A percentile compares a stretch with the other conserved stretches of the same genome.
Conservation (phyloP, 768 basidiomycete species). For the Boletellus sp. region DNA sequence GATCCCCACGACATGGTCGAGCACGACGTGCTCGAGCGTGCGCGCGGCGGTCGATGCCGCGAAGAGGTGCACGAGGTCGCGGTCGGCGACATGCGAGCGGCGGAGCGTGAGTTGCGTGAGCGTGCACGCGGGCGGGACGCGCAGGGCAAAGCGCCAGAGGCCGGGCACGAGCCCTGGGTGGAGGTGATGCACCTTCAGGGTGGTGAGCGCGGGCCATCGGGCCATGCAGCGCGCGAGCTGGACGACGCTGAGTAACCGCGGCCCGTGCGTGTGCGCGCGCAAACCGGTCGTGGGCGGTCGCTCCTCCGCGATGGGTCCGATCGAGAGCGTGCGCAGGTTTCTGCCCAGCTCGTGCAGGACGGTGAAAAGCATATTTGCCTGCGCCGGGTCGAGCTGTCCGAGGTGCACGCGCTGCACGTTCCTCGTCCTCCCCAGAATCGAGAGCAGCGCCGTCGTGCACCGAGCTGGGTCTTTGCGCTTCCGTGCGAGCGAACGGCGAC, state of each 20-base stretch:
- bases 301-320: slow-evolving; percentile 5
- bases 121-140: slow-evolving; percentile 13
- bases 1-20: slow-evolving; percentile 16
- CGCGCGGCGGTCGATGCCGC: slow-evolving; percentile 5
- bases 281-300: background rate
- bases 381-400: slow-evolving; percentile 9
- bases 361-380: slow-evolving; percentile 6
- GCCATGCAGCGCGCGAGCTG: slow-evolving; percentile 20
- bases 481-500: background rate
- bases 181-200: slow-evolving; percentile 15
- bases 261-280: background rate
- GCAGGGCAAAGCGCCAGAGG: slow-evolving; percentile 13
- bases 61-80: slow-evolving; percentile 17
- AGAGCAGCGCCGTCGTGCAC: slow-evolving; percentile 18
- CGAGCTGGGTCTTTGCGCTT: background rate
- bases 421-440: slow-evolving; percentile 17
- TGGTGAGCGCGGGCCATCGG: slow-evolving; percentile 13
- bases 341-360: slow-evolving; percentile 11
- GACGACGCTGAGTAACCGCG: slow-evolving; percentile 8
- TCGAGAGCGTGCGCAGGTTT: slow-evolving; percentile 10
- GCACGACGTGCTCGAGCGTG: slow-evolving; percentile 18
- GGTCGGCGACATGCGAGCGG: slow-evolving; percentile 13
- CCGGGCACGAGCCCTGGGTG: slow-evolving; percentile 6
- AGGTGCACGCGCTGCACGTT: slow-evolving; percentile 15
- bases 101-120: slow-evolving; percentile 19